These are phyloP conservation scores for Mortierella sp. DNA, from an alignment of 371 early-diverging fungal species.

Conservation along the genomic window DNA sequence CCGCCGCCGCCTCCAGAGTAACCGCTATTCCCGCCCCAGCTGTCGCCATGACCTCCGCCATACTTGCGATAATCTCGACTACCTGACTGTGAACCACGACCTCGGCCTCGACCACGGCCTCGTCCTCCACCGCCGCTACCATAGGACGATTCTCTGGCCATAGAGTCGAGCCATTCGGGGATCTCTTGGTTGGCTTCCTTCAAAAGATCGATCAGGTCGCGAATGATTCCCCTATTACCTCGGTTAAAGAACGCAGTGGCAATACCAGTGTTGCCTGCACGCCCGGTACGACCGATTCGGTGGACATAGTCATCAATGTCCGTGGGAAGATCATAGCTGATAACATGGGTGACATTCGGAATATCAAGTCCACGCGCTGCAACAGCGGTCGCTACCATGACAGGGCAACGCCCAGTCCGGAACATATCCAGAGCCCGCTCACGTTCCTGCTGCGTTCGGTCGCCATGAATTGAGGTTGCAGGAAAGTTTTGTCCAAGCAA, in stretches of 20 bases:
- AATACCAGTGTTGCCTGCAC: conserved; percentile 95
- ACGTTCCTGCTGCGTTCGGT: conserved; percentile 96
- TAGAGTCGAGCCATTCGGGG: conserved; percentile 79
- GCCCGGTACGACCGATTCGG: conserved; percentile 99
- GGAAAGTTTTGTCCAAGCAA: conserved; percentile 82
- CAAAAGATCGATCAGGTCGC: conserved; percentile 87
- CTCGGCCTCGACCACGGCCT: conserved; percentile 61
- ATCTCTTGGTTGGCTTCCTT: conserved; percentile 91
- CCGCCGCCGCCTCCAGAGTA: conserved; percentile 44
- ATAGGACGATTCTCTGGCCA: conserved; percentile 67
- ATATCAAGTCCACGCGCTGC: conserved; percentile 99
- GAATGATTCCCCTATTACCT: conserved; percentile 89
- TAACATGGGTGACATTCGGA: conserved; percentile 89
- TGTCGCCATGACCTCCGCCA: conserved; percentile 42
- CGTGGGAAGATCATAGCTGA: conserved; percentile 95
- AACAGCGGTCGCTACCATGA: conserved; percentile 99
- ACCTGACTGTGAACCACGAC: conserved; percentile 37
- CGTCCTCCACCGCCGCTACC: conserved; percentile 74
- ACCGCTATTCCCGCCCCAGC: conserved; percentile 21
- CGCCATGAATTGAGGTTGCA: conserved; percentile 97
- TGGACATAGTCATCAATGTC: conserved; percentile 98
- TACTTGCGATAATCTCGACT: conserved; percentile 52
- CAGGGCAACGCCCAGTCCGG: conserved; percentile 89
- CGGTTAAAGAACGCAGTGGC: conserved; percentile 98
- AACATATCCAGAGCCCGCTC: conserved; percentile 94